A percentile compares a stretch with the other conserved stretches of the same genome.
Conservation (phyloP, 2,329 filamentous ascomycete species). For the Monosporascus sp. region DNA sequence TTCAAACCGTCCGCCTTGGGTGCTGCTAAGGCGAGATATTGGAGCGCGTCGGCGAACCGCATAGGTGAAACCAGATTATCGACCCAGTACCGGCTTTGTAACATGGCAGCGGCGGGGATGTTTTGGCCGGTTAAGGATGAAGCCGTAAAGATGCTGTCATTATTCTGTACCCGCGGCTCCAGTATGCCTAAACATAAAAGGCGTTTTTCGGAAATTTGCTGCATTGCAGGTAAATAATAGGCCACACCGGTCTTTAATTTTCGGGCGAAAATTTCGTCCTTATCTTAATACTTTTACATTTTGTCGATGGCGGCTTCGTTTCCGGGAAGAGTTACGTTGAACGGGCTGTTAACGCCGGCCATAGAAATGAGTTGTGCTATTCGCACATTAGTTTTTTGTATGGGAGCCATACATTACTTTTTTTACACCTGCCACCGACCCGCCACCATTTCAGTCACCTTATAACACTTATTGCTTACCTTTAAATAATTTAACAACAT, state of each 20-base stretch:
- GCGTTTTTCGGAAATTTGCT: neutral
- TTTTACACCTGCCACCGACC: too few species aligned
- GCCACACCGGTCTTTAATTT: constrained; percentile 13
- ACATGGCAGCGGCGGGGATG: neutral
- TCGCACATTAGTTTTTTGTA: too few species aligned
- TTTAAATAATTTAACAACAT: too few species aligned
- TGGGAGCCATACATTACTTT: too few species aligned
- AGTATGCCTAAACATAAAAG: neutral
- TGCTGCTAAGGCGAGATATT: neutral
- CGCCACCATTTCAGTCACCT: too few species aligned
- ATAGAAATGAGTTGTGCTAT: too few species aligned
- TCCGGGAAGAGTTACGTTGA: constrained; percentile 32
- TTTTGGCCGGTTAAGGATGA: neutral
- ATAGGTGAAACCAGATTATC: constrained; percentile 6
- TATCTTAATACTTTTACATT: constrained; percentile 3
- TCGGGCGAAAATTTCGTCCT: constrained; percentile 13
- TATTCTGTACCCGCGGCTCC: neutral
- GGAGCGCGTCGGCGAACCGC: constrained; percentile 6
- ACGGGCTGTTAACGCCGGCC: constrained; percentile 35
- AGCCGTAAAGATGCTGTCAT: neutral
- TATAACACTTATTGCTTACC: too few species aligned
- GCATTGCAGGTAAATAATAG: constrained; percentile 2
- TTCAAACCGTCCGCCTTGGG: neutral
- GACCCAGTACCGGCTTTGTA: constrained; percentile 2
- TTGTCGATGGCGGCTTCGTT: constrained; percentile 20